phyloP scores from a whole-genome alignment of 805 yeast genomes.

The Candida suzukii region DNA sequence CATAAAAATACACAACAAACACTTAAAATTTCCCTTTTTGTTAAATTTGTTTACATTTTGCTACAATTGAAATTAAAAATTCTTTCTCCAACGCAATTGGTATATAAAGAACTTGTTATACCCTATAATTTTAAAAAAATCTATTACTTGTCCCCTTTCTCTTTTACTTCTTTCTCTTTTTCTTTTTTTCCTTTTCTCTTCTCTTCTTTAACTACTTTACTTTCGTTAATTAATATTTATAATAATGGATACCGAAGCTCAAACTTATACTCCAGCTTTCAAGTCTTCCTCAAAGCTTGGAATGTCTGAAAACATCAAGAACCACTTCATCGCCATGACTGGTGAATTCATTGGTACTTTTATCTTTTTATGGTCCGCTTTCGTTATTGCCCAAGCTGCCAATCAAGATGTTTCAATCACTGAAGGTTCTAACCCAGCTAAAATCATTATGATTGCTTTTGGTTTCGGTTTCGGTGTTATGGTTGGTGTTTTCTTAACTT shows the following conservation, averaged over 20 bases:
- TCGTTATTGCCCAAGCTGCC: slow-evolving; percentile 77
- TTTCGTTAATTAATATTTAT: background rate
- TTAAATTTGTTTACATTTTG: too few species aligned
- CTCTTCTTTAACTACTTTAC: background rate
- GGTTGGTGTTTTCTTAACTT: slow-evolving; percentile 62
- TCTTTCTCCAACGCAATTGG: too few species aligned
- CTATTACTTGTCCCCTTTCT: too few species aligned
- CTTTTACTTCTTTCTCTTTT: background rate
- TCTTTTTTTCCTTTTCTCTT: background rate
- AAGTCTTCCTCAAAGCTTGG: slow-evolving; percentile 23
- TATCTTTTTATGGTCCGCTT: slow-evolving; percentile 76
- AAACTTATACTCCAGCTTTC: slow-evolving; percentile 34
- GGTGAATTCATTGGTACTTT: slow-evolving; percentile 88
- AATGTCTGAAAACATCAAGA: slow-evolving; percentile 38
- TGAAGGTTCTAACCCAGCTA: slow-evolving; percentile 45
- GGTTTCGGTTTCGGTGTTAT: slow-evolving; percentile 86
- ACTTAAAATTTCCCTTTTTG: too few species aligned
- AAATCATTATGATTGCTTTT: slow-evolving; percentile 69
- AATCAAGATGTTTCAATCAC: slow-evolving; percentile 31
- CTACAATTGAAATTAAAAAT: too few species aligned
- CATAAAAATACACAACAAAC: too few species aligned
- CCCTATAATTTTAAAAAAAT: too few species aligned
- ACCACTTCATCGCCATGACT: slow-evolving; percentile 59
- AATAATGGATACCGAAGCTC: slow-evolving; percentile 31
- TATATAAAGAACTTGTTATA: background rate